Conservation (phyloP, 2,329 filamentous ascomycete genomes). For the Neonectria hederae region DNA sequence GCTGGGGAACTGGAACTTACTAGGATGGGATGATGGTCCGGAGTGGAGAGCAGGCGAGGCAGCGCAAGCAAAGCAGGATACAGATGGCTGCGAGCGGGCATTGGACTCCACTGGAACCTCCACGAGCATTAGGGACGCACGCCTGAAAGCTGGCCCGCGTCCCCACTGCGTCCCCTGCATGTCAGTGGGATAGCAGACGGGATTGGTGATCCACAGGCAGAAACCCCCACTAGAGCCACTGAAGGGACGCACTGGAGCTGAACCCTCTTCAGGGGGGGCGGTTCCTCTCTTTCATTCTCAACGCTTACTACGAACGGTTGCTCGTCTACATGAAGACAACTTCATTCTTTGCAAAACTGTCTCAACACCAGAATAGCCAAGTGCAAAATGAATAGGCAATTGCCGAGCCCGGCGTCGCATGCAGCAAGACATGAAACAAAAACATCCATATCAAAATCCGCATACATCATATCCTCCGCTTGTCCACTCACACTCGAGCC, state of each 20-base stretch:
- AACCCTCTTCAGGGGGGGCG: constrained; percentile 2
- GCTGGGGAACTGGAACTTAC: constrained; percentile 31
- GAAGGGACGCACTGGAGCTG: constrained; percentile 5
- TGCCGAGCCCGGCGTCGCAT: neutral
- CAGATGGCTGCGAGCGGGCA: neutral
- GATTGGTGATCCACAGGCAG: constrained; percentile 11
- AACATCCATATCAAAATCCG: neutral
- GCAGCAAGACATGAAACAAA: neutral
- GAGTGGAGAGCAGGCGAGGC: constrained; percentile 27
- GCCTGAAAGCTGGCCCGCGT: constrained; percentile 8
- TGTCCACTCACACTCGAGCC: constrained; percentile 4
- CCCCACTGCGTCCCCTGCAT: constrained; percentile 20
- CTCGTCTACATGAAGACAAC: neutral
- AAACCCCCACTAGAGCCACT: constrained; percentile 12
- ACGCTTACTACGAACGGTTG: neutral
- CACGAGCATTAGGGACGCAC: no score
- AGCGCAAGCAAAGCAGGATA: neutral
- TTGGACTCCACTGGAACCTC: neutral
- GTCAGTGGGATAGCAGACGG: constrained; percentile 10
- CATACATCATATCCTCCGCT: neutral
- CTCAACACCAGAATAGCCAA: neutral
- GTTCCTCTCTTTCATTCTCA: neutral
- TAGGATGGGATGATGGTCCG: constrained; percentile 35
- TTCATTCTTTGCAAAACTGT: neutral
- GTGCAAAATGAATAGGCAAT: neutral